phyloP scores from a whole-genome alignment of 768 basidiomycete species.

The Hypholoma fasciculare region DNA sequence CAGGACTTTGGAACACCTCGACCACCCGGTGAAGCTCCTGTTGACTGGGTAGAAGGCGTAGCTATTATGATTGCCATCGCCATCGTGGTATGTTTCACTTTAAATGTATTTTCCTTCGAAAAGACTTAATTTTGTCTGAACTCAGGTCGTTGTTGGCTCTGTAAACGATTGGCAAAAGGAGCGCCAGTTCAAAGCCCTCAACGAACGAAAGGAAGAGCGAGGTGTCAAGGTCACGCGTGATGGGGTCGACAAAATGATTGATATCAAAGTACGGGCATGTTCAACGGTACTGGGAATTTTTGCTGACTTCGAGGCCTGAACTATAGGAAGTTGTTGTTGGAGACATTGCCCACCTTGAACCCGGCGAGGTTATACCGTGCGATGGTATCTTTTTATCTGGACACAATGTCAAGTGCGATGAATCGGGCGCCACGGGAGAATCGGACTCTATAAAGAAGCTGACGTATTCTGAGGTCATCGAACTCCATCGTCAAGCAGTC shows the following conservation, averaged over 20 bases:
- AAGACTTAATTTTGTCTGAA: not conserved
- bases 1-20: conserved; percentile 84
- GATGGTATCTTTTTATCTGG: conserved; percentile 94
- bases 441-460: conserved; percentile 93
- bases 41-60: conserved; percentile 97
- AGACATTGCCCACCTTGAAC: conserved; percentile 88
- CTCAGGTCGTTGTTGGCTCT: conserved; percentile 84
- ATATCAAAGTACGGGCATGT: conserved; percentile 63
- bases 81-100: conserved; percentile 60
- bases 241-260: conserved; percentile 69
- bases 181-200: conserved; percentile 88
- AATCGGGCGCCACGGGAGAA: conserved; percentile 96
- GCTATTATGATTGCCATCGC: conserved; percentile 75
- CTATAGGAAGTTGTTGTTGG: conserved; percentile 88
- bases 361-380: conserved; percentile 94
- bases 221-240: conserved; percentile 81
- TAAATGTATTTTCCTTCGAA: not conserved
- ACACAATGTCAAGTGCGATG: conserved; percentile 94
- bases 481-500: conserved; percentile 37
- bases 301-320: conserved; percentile 15
- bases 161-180: conserved; percentile 99
- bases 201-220: conserved; percentile 95
- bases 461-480: conserved; percentile 72
- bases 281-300: conserved; percentile 1
- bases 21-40: conserved; percentile 61